Percentiles rank a stretch among this genome's conserved stretches.
Conservation (phyloP, 495 filamentous ascomycete species). For the Podospora fimiseda region DNA sequence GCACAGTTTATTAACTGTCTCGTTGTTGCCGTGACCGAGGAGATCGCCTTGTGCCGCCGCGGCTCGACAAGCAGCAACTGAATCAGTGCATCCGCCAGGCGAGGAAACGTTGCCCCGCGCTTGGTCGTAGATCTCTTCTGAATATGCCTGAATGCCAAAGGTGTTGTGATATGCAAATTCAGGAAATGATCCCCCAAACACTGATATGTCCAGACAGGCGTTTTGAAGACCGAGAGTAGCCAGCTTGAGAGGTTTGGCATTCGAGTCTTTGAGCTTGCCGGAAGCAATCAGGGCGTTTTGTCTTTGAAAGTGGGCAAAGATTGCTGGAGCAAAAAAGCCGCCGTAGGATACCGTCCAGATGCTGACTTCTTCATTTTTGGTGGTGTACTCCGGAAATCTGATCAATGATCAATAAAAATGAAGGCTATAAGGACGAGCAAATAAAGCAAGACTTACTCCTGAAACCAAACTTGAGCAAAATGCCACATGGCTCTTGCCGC, state of each 20-base stretch:
- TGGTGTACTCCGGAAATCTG: slow-evolving; percentile 13
- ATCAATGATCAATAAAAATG: neutral
- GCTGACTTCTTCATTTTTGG: slow-evolving; percentile 13
- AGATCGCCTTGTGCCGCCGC: slow-evolving; percentile 24
- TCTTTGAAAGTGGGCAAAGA: neutral
- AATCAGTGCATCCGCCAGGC: slow-evolving; percentile 30
- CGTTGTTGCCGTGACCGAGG: neutral
- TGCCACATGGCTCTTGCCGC: slow-evolving; percentile 59
- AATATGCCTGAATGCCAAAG: slow-evolving; percentile 55
- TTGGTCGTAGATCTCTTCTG: slow-evolving; percentile 37
- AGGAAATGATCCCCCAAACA: slow-evolving; percentile 60
- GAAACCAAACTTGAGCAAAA: slow-evolving; percentile 63
- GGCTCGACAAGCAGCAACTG: slow-evolving; percentile 42
- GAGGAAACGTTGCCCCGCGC: slow-evolving; percentile 38
- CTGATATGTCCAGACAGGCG: slow-evolving; percentile 64
- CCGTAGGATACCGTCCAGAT: slow-evolving; percentile 36
- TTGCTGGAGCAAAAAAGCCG: slow-evolving; percentile 44
- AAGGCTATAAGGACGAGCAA: slow-evolving; percentile 3
- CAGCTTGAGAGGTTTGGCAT: slow-evolving; percentile 46
- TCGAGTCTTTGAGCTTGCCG: slow-evolving; percentile 38
- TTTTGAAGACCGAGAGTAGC: slow-evolving; percentile 57
- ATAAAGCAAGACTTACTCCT: slow-evolving; percentile 42
- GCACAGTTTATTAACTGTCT: slow-evolving; percentile 4
- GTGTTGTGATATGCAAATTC: slow-evolving; percentile 69
- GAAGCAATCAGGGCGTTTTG: slow-evolving; percentile 48